Evolutionary conservation across 352 stramenopile genomes (phyloP).

Genomic region (Phytophthora melonis): DNA sequence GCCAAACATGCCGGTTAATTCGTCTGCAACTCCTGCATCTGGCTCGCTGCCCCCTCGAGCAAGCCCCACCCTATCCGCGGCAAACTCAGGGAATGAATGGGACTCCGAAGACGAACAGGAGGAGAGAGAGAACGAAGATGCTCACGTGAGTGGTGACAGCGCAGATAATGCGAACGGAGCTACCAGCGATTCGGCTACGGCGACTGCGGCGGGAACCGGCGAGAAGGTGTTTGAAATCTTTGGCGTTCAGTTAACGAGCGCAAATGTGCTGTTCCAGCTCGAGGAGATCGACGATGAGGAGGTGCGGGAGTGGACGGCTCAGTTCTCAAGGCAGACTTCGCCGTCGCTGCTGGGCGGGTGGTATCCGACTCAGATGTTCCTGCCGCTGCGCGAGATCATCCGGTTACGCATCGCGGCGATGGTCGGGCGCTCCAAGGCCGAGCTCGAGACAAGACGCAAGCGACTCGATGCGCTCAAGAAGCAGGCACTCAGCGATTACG

Average conservation of each 20-base stretch:
- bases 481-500: constrained; percentile 68
- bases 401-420: constrained; percentile 76
- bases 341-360: constrained; percentile 76
- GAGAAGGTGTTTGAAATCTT: constrained; percentile 75
- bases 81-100: constrained; percentile 47
- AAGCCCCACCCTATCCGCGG: constrained; percentile 24
- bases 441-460: constrained; percentile 71
- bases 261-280: constrained; percentile 80
- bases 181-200: constrained; percentile 1
- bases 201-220: constrained; percentile 1
- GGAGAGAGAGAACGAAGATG: constrained; percentile 39
- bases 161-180: constrained; percentile 33
- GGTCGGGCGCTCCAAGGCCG: constrained; percentile 72
- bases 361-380: constrained; percentile 86
- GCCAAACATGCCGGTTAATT: constrained; percentile 19
- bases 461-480: constrained; percentile 81
- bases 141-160: constrained; percentile 26
- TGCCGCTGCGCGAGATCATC: constrained; percentile 81
- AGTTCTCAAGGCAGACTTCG: constrained; percentile 53
- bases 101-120: constrained; percentile 63
- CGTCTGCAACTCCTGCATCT: constrained; percentile 7
- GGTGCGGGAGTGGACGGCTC: constrained; percentile 58
- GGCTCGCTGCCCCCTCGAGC: constrained; percentile 12
- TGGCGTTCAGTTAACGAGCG: constrained; percentile 71
- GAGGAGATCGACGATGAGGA: constrained; percentile 80